Conservation (phyloP, 2,329 filamentous ascomycete genomes). For the Diaporthe vexans region DNA sequence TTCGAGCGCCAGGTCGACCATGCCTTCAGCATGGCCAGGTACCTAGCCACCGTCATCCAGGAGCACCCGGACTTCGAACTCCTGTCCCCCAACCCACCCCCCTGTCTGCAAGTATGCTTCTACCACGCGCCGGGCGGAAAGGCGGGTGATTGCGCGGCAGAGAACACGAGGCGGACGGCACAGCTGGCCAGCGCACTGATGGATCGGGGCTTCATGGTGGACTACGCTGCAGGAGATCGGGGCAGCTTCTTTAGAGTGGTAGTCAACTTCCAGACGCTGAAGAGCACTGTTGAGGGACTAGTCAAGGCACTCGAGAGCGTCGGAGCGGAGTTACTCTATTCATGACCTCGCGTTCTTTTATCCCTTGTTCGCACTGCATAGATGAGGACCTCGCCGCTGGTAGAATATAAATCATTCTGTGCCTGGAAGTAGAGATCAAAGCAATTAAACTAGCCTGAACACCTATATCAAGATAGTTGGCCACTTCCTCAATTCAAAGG, state of each 20-base stretch:
- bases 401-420: not conserved
- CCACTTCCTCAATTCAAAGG: no score
- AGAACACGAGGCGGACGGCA: conserved; percentile 65
- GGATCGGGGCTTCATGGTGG: conserved; percentile 69
- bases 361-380: not conserved
- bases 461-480: no score
- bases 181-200: conserved; percentile 63
- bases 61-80: conserved; percentile 74
- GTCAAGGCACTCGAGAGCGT: conserved; percentile 65
- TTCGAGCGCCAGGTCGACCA: conserved; percentile 78
- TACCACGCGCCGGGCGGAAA: conserved; percentile 78
- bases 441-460: no score
- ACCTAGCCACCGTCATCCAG: conserved; percentile 73
- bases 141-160: conserved; percentile 56
- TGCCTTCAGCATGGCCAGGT: conserved; percentile 78
- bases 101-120: conserved; percentile 95
- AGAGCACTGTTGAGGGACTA: conserved; percentile 65
- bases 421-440: no score
- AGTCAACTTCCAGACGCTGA: conserved; percentile 68
- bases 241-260: conserved; percentile 72
- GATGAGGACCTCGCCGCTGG: not conserved
- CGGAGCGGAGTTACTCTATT: conserved; percentile 49
- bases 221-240: conserved; percentile 68
- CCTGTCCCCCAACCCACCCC: conserved; percentile 81
- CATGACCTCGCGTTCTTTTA: not conserved